Percentiles rank a stretch among this genome's conserved stretches.
Conservation (phyloP, 148 eudicot species). For the Dianthus caryophyllus region DNA sequence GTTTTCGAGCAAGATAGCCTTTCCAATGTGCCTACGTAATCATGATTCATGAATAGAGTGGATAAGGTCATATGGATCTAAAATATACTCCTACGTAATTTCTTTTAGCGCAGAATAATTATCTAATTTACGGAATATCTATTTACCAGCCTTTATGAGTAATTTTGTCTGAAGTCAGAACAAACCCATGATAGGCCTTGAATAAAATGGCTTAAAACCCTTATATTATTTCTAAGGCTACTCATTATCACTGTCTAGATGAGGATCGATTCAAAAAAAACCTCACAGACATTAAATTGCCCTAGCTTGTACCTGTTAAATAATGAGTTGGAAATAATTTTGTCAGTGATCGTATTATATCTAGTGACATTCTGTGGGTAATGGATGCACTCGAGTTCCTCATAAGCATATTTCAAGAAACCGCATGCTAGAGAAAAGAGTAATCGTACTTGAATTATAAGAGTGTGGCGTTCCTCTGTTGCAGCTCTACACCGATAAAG, state of each 20-base stretch:
- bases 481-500: constrained; percentile 34
- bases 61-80: neutral
- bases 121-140: no score
- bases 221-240: neutral
- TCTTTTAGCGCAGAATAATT: neutral
- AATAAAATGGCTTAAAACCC: no score
- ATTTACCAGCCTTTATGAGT: neutral
- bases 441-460: constrained; percentile 51
- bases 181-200: neutral
- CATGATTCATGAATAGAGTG: neutral
- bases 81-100: neutral
- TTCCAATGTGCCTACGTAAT: constrained; percentile 67
- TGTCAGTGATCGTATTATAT: constrained; percentile 3
- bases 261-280: neutral
- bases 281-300: neutral
- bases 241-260: neutral
- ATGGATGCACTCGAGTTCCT: neutral
- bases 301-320: neutral
- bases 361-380: constrained; percentile 1
- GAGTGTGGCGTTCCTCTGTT: constrained; percentile 31
- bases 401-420: neutral
- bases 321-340: neutral
- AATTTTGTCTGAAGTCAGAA: neutral
- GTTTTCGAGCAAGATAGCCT: constrained; percentile 69
- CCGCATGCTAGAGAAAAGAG: neutral